These are phyloP conservation scores for Metschnikowia lachancei DNA, from an alignment of 805 yeast species.

Conservation along the genomic window DNA sequence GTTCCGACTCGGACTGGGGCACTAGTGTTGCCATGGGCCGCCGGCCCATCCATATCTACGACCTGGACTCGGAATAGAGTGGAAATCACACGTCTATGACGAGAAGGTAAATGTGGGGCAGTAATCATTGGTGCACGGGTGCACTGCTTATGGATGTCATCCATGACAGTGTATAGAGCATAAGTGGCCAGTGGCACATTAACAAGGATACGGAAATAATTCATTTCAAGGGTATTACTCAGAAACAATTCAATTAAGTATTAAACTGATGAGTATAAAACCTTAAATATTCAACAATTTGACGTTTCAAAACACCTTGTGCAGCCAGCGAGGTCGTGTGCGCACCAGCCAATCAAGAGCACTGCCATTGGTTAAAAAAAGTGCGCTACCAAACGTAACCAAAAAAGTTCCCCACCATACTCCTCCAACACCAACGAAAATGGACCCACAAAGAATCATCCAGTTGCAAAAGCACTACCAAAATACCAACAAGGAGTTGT, in stretches of 20 bases:
- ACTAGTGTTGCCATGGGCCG: conserved; percentile 8
- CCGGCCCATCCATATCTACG: conserved; percentile 6
- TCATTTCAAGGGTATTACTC: no score
- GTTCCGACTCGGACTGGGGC: conserved; percentile 7
- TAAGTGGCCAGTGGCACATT: no score
- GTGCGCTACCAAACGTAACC: conserved; percentile 8
- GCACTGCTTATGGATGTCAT: not conserved
- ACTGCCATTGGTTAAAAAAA: conserved; percentile 18
- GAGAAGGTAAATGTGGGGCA: not conserved
- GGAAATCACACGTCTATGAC: not conserved
- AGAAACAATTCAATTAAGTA: not conserved
- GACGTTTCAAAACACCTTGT: no score
- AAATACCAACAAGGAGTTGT: conserved; percentile 40
- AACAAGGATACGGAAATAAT: no score
- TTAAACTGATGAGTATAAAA: no score
- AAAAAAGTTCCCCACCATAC: conserved; percentile 7
- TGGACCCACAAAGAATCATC: conserved; percentile 49
- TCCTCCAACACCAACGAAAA: conserved; percentile 14
- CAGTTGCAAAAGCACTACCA: conserved; percentile 46
- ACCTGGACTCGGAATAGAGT: conserved; percentile 15
- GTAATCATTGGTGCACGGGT: conserved; percentile 4
- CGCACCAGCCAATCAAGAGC: conserved; percentile 8
- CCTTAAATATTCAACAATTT: no score
- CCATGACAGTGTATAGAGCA: not conserved
- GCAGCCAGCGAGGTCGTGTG: conserved; percentile 13